Percentiles rank a stretch among this genome's conserved stretches.
Evolutionary conservation across 2,329 filamentous ascomycete species (phyloP).

Genomic region (Cladosporium sp.): DNA sequence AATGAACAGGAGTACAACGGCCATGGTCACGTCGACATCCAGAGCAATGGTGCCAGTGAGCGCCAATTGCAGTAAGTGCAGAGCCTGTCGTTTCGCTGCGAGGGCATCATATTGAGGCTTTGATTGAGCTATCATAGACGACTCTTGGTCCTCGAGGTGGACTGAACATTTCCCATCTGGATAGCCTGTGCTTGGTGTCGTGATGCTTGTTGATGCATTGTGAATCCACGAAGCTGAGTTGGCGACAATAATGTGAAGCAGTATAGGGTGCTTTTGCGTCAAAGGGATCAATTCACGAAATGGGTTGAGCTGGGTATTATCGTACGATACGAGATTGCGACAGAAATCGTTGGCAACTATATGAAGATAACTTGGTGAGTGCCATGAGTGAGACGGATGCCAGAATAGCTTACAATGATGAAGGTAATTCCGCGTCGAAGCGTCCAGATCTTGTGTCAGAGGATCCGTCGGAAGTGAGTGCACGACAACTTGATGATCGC

Average conservation of each 20-base stretch:
- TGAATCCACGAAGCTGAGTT: conserved; percentile 45
- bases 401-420: conserved; percentile 2
- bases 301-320: conserved; percentile 40
- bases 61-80: background rate
- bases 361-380: conserved; percentile 18
- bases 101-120: background rate
- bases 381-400: no score
- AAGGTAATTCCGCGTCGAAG: background rate
- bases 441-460: background rate
- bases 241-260: conserved; percentile 43
- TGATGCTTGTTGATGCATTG: conserved; percentile 32
- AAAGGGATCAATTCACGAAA: conserved; percentile 44
- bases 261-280: conserved; percentile 38
- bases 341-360: conserved; percentile 41
- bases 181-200: background rate
- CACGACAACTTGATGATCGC: background rate
- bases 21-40: conserved; percentile 39
- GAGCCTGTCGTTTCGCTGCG: conserved; percentile 1
- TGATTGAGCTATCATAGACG: background rate
- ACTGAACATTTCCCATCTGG: no score
- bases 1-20: conserved; percentile 44
- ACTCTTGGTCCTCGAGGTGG: no score
- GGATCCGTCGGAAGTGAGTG: background rate
- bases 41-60: conserved; percentile 20
- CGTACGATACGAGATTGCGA: conserved; percentile 48